Percentiles rank a stretch among this genome's conserved stretches.
phyloP scores from a whole-genome alignment of 2,329 filamentous ascomycete genomes.

The Monosporascus sp. region DNA sequence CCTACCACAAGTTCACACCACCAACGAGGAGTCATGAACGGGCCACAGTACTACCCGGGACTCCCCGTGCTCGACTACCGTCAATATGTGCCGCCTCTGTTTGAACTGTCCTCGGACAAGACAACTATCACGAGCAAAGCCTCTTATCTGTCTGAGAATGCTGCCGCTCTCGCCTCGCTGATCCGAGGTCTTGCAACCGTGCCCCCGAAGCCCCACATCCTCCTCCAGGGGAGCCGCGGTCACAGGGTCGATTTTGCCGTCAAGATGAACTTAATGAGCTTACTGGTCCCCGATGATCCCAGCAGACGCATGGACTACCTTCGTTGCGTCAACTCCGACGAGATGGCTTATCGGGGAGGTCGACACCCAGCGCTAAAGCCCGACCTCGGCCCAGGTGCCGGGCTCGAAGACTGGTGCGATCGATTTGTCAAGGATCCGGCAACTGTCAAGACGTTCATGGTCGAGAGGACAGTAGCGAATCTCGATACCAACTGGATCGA shows the following conservation, averaged over 20 bases:
- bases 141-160: constrained; percentile 42
- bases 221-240: constrained; percentile 41
- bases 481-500: constrained; percentile 50
- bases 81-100: constrained; percentile 47
- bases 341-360: constrained; percentile 45
- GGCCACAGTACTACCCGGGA: constrained; percentile 37
- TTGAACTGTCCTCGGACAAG: constrained; percentile 43
- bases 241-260: constrained; percentile 45
- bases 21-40: constrained; percentile 11
- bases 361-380: constrained; percentile 36
- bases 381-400: constrained; percentile 33
- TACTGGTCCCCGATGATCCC: constrained; percentile 44
- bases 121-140: constrained; percentile 42
- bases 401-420: constrained; percentile 44
- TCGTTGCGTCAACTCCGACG: constrained; percentile 42
- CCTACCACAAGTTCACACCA: constrained; percentile 16
- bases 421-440: constrained; percentile 41
- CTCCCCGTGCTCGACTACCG: constrained; percentile 45
- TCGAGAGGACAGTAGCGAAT: constrained; percentile 49
- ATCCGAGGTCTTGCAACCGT: constrained; percentile 44
- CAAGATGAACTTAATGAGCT: constrained; percentile 48
- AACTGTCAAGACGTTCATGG: constrained; percentile 41
- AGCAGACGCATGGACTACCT: constrained; percentile 46
- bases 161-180: constrained; percentile 38
- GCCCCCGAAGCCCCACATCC: constrained; percentile 49